Evolutionary conservation across 1,284 basidiomycete species (phyloP), one percentile per base, ranked within the genome.

Genomic region (Ustilago vetiveriae): DNA sequence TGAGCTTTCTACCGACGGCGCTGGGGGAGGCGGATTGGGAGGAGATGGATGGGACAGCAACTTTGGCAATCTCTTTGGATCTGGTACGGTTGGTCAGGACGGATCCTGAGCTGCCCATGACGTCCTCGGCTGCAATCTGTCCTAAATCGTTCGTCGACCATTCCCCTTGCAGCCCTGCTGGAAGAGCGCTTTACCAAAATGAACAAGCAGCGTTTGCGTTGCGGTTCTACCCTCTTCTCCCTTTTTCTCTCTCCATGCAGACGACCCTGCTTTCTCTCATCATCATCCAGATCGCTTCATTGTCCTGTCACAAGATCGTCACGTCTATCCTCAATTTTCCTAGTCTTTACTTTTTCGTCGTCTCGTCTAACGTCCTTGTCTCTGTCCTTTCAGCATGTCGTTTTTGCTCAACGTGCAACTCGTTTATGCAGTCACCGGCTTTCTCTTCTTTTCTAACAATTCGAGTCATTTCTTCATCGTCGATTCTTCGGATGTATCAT

Each of bases 41-140:
- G 46, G 64, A 13, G 72, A 72, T 19, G 55, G 41, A 19, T 72
- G 72, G 72, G 72, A 74, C 39, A 62, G 56, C 57, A 74, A 66
- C 45, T 67, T 74, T 59, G 63, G 63, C 45, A 72, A 50, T 32
- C 54, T 74, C 35, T 74, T 74, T 39, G 59, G 59, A 14, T 59
- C 56, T 23, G 49, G 42, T 4, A 55, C 51, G 5, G 57, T 57
- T n/a, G 62, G 62, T n/a, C 56, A 56, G 38, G 67, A 62, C 36
- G 67, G 60, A n/a, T 58, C 60, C 14, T 64, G 38, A 48, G 17
- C 17, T 6, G 16, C 24, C 22, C 23, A n/a, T n/a, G n/a, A n/a
- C n/a, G n/a, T n/a, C n/a, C n/a, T n/a, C n/a, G n/a, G n/a, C n/a
- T n/a, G n/a, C n/a, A n/a, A n/a, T n/a, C n/a, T n/a, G n/a, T n/a